Conservation (phyloP, 331 rosid species). For the Malus hybrid region DNA sequence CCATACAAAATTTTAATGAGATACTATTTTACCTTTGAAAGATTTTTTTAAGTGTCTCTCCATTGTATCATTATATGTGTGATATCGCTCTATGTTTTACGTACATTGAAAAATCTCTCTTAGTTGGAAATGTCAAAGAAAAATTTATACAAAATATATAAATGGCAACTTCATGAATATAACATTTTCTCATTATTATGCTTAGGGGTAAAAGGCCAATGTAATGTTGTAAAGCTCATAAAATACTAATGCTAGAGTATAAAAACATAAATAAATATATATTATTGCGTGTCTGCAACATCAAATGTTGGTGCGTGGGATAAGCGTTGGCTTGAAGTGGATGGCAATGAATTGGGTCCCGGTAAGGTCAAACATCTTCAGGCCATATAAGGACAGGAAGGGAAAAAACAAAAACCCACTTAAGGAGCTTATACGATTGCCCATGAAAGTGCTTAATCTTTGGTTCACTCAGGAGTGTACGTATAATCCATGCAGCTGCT, state of each 20-base stretch:
- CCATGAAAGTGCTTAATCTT: background rate
- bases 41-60: no score
- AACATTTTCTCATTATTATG: background rate
- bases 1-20: no score
- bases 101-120: background rate
- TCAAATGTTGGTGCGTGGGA: conserved; percentile 10
- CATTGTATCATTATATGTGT: no score
- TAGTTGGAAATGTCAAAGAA: background rate
- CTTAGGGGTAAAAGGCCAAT: background rate
- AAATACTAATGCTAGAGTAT: background rate
- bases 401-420: background rate
- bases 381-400: background rate
- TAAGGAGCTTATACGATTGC: background rate
- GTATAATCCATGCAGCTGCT: background rate
- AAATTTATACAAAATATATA: background rate
- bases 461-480: background rate
- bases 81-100: fast-evolving
- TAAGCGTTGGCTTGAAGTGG: conserved; percentile 4
- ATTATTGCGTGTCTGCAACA: conserved; percentile 18
- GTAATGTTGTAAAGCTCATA: background rate
- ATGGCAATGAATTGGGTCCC: conserved; percentile 30
- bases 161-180: background rate
- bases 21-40: no score
- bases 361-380: conserved; percentile 23
- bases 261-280: background rate